Base-by-base conservation (phyloP, 164 flowering plant species). In the Houttuynia cordata region DNA sequence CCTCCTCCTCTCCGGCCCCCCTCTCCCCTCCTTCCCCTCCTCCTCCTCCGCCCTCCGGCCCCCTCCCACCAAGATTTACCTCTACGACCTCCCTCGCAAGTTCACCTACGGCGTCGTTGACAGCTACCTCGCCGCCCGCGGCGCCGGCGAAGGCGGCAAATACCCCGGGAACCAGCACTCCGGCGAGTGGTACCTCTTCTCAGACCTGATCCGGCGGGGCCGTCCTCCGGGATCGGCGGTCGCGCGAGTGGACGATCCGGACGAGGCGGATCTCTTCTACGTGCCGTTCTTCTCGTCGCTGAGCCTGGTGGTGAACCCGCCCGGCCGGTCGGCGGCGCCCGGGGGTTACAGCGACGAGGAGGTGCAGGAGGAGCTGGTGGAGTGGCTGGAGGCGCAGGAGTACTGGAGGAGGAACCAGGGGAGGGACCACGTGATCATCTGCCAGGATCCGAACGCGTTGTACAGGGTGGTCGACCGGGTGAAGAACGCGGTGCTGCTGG, bases 91-190 rank as follows among this genome's bases (percentile, higher is more conserved):
- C 21, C 97, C 97, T 1, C 58, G 75, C 24, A 77, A 75, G 67
- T 93, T 93, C 76, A 93, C 99, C 1, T 80, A 77, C 61, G 97
- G 95, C 10, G 91, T 93, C 15, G 81, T 93, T 57, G 80, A 86
- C 67, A 79, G 82, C 70, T 92, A 93, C 64, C 64, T 78, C 17
- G 49, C 61, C 56, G 95, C 95, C 49, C 82, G 97, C 19, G 34
- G 58, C 17, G 40, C 39, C 8, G 3, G 58, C 78, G 17, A 71
- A 50, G 50, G 24, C 0, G 63, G 76, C 51, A 81, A 79, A 70
- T 90, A 90, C 62, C 96, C 99, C 4, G 99, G 96, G 19, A 76
- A 90, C 64, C 97, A 93, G 83, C 99, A 93, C 74, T 77, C 88
- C 60, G 96, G 85, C 9, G 99, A 93, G 77, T 93, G 97, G 99